A percentile compares a stretch with the other conserved stretches of the same genome.
Evolutionary conservation across 148 eudicot genomes (phyloP).

Genomic region (Camellia japonica): DNA sequence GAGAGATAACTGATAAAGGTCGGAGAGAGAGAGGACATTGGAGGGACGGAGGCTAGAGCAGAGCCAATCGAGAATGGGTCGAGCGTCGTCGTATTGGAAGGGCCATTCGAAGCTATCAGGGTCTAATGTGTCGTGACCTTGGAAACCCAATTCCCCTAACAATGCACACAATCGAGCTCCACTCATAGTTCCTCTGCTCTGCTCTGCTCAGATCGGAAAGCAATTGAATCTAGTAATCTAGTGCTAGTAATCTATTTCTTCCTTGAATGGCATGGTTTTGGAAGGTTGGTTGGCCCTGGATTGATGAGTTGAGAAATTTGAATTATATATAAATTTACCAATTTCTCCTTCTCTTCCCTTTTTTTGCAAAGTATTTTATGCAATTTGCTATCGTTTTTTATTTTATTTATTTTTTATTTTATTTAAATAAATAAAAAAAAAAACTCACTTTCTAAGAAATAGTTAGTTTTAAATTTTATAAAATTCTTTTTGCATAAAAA

Average conservation of each 20-base stretch:
- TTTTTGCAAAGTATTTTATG: no score
- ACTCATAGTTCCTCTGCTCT: conserved; percentile 41
- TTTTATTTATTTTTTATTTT: no score
- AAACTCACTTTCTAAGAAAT: no score
- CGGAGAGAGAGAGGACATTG: conserved; percentile 82
- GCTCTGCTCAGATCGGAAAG: conserved; percentile 12
- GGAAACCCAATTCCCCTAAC: conserved; percentile 74
- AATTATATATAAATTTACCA: no score
- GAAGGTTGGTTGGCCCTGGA: neutral
- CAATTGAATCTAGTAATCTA: neutral
- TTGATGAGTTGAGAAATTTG: neutral
- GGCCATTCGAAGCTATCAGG: conserved; percentile 99
- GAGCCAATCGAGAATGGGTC: conserved; percentile 90
- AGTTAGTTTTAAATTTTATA: no score
- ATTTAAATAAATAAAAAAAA: no score
- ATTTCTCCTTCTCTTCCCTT: no score
- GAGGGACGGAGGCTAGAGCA: conserved; percentile 91
- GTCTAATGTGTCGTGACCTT: conserved; percentile 59
- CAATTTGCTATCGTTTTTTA: no score
- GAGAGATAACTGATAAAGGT: conserved; percentile 68
- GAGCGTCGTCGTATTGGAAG: conserved; percentile 89
- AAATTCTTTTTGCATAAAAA: no score
- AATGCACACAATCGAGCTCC: conserved; percentile 64
- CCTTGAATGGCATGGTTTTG: conserved; percentile 6
- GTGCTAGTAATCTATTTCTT: neutral